A percentile compares a stretch with the other conserved stretches of the same genome.
These are phyloP conservation scores for Camelina neglecta DNA, from an alignment of 345 rosid species.

Conservation along the genomic window DNA sequence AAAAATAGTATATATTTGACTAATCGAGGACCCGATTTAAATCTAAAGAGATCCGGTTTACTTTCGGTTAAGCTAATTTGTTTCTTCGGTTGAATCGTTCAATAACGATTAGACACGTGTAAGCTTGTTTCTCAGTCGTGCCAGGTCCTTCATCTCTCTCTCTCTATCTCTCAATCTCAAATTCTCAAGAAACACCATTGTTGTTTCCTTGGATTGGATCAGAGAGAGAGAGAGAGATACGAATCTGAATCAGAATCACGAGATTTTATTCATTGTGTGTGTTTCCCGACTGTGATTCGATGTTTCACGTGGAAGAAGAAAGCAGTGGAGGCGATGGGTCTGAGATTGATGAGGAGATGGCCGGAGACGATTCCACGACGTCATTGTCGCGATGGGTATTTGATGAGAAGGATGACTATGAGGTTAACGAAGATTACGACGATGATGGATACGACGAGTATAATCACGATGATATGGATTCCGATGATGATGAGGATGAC, in stretches of 20 bases:
- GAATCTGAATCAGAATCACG: constrained; percentile 26
- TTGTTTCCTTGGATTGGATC: constrained; percentile 26
- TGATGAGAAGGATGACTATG: constrained; percentile 77
- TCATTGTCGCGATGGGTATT: constrained; percentile 92
- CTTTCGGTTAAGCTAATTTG: neutral
- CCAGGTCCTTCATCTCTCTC: constrained; percentile 32
- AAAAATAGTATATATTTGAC: neutral
- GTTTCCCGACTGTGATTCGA: constrained; percentile 16
- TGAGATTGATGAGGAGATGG: constrained; percentile 53
- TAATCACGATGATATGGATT: constrained; percentile 52
- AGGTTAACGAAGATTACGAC: constrained; percentile 43
- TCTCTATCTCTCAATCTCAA: constrained; percentile 25
- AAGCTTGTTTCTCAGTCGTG: constrained; percentile 33
- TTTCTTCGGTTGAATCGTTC: neutral
- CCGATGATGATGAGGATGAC: constrained; percentile 78
- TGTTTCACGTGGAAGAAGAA: constrained; percentile 53
- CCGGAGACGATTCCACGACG: constrained; percentile 62
- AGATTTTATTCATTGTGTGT: constrained; percentile 4
- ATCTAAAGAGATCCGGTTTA: constrained; percentile 16
- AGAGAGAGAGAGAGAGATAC: neutral
- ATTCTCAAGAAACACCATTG: constrained; percentile 2
- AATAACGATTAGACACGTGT: constrained; percentile 35
- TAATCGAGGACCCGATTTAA: neutral
- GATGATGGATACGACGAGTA: constrained; percentile 40
- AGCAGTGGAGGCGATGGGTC: constrained; percentile 46